Evolutionary conservation across 2,329 filamentous ascomycete genomes (phyloP).

Genomic region (Aspergillus fructus): DNA sequence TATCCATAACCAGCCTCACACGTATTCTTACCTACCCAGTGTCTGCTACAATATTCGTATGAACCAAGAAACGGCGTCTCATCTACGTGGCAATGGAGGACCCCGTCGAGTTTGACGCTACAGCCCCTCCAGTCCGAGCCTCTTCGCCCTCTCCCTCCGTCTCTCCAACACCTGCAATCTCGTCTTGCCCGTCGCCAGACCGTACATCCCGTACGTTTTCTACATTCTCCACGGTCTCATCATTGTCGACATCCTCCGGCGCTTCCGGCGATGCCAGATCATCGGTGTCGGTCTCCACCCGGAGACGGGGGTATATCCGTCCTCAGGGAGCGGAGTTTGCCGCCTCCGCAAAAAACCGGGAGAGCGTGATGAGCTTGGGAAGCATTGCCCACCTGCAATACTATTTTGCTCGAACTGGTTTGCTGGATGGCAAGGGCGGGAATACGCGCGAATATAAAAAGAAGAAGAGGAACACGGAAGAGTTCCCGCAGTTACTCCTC

Average conservation of each 20-base stretch:
- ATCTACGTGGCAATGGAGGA: constrained; percentile 29
- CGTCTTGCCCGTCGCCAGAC: constrained; percentile 44
- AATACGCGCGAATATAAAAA: constrained; percentile 72
- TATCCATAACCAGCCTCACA: constrained; percentile 5
- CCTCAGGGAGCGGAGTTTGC: constrained; percentile 87
- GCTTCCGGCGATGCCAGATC: constrained; percentile 44
- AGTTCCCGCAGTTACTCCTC: constrained; percentile 42
- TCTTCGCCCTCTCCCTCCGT: constrained; percentile 42
- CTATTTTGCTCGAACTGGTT: constrained; percentile 92
- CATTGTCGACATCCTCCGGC: constrained; percentile 46
- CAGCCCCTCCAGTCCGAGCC: constrained; percentile 29
- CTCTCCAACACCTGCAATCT: constrained; percentile 44
- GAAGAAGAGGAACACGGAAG: constrained; percentile 40
- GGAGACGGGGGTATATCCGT: constrained; percentile 79
- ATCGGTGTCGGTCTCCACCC: constrained; percentile 42
- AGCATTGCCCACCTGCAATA: constrained; percentile 98
- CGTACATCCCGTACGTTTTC: constrained; percentile 40
- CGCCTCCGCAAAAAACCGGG: constrained; percentile 81
- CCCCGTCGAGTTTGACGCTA: constrained; percentile 20
- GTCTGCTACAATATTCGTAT: constrained; percentile 1
- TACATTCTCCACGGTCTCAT: constrained; percentile 47
- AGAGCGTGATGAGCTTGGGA: constrained; percentile 93
- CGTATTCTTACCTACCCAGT: background rate
- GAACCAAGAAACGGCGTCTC: constrained; percentile 7
- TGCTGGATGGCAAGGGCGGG: constrained; percentile 89